These are phyloP conservation scores for Furculomyces boomerangus DNA, from an alignment of 371 early-diverging fungal species.

Conservation along the genomic window DNA sequence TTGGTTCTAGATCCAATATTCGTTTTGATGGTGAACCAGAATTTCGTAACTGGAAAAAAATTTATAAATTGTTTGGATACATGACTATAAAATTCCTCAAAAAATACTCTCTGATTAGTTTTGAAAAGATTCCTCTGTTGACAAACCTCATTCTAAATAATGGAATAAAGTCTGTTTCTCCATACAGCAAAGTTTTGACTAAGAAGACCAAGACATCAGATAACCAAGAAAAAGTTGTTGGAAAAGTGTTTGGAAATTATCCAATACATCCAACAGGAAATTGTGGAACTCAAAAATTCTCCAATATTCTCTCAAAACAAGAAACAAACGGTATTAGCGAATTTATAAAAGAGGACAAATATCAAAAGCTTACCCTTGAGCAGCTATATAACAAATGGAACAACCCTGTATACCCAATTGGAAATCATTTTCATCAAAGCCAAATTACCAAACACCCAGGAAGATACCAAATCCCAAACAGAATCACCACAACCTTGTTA, in stretches of 20 bases:
- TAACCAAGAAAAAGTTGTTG: not conserved
- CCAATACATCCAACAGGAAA: not conserved
- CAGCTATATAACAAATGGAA: not conserved
- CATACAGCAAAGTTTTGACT: not conserved
- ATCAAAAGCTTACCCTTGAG: not conserved
- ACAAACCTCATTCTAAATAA: not conserved
- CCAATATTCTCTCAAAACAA: not conserved
- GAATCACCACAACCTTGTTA: not conserved
- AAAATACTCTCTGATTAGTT: not conserved
- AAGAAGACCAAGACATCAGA: not conserved
- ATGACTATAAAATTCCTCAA: constrained; percentile 2
- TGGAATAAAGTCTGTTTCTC: not conserved
- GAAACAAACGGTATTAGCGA: not conserved
- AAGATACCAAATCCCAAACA: not conserved
- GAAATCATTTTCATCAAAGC: not conserved
- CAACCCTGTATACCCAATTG: not conserved
- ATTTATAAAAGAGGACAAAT: not conserved
- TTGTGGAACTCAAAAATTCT: too few relatives aligned
- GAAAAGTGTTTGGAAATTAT: not conserved
- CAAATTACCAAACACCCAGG: not conserved
- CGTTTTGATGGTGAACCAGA: not conserved
- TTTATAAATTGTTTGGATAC: not conserved
- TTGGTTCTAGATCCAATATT: not conserved
- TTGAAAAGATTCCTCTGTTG: not conserved
- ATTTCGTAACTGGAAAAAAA: not conserved